Base-by-base conservation (phyloP, 2,329 filamentous ascomycete species). In the Beauveria varroae region DNA sequence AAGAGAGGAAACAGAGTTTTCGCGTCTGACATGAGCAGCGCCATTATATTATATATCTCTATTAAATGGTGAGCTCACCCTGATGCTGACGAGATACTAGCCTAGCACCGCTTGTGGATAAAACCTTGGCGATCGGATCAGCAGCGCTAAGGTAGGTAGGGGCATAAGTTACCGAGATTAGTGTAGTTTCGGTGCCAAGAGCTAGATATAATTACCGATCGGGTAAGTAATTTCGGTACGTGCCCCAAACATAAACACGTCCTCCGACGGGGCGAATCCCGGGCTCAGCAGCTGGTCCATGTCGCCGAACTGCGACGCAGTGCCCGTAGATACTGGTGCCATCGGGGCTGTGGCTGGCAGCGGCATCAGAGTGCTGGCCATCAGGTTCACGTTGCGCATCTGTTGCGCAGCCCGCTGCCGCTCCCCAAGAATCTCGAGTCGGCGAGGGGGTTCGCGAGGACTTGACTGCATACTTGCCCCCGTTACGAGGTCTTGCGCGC, bases 221-320 rank as follows among this genome's bases (percentile, higher is more conserved):
- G n/a, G 52, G 52, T 52, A 34, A 24, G n/a, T n/a, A n/a, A n/a
- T n/a, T 52, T 34, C 57, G 47, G 37, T n/a, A n/a, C n/a, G n/a
- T n/a, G n/a, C n/a, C n/a, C n/a, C n/a, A n/a, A n/a, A n/a, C 14
- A 14, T n/a, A n/a, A 57, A 52, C 7, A 43, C 9, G 22, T 62
- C 34, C 16, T 62, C 37, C 2, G 37, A 53, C 20, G 54, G 14
- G 3, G 47, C 30, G 9, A 62, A 59, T 18, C 28, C 47, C 1
- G 47, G 47, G 16, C 55, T 59, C 6, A 62, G 47, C 5, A 61
- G 51, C 40, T 61, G 26, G 8, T 61, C 51, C 37, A 61, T 14
- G 22, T 49, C 52, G 34, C 28, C 41, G 8, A 37, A 46, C 1
- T 40, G 58, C 12, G 43, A 52, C 7, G 6, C 47, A 24, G 44